Conservation (phyloP, 2,329 filamentous ascomycete species). For the Diatrype stigma region DNA sequence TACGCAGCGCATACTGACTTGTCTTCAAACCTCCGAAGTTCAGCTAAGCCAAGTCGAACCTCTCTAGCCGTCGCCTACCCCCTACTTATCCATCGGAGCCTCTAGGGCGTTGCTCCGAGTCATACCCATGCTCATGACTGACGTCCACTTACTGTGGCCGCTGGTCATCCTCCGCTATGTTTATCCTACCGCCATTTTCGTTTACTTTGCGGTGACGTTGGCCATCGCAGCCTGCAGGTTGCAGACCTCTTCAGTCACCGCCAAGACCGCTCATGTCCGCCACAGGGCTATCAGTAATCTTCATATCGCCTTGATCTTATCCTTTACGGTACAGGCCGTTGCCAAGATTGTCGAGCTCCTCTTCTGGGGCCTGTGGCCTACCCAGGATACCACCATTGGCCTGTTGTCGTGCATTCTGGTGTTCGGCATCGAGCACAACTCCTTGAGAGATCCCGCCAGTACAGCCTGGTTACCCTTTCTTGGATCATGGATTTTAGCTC, state of each 20-base stretch:
- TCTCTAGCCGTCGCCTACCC: neutral
- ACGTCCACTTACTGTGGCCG: slow-evolving; percentile 20
- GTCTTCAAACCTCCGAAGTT: neutral
- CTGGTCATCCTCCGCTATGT: slow-evolving; percentile 51
- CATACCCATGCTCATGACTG: slow-evolving; percentile 1
- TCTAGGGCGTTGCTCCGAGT: neutral
- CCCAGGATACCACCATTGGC: slow-evolving; percentile 49
- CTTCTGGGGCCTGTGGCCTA: slow-evolving; percentile 33
- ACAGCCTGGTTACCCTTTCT: slow-evolving; percentile 60
- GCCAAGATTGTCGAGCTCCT: slow-evolving; percentile 34
- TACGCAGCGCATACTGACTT: neutral
- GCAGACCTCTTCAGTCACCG: slow-evolving; percentile 37
- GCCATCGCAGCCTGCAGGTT: slow-evolving; percentile 50
- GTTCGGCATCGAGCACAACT: slow-evolving; percentile 58
- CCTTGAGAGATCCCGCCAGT: slow-evolving; percentile 45
- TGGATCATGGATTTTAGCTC: slow-evolving; percentile 57
- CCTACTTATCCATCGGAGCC: neutral
- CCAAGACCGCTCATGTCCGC: slow-evolving; percentile 33
- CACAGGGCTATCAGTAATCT: slow-evolving; percentile 40
- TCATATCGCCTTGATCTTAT: slow-evolving; percentile 38
- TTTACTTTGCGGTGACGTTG: slow-evolving; percentile 52
- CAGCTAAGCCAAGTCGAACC: neutral
- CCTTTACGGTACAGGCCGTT: slow-evolving; percentile 45
- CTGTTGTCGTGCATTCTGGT: slow-evolving; percentile 58
- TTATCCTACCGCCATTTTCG: slow-evolving; percentile 53